phyloP scores from a whole-genome alignment of 345 rosid genomes.

The Brassica juncea region DNA sequence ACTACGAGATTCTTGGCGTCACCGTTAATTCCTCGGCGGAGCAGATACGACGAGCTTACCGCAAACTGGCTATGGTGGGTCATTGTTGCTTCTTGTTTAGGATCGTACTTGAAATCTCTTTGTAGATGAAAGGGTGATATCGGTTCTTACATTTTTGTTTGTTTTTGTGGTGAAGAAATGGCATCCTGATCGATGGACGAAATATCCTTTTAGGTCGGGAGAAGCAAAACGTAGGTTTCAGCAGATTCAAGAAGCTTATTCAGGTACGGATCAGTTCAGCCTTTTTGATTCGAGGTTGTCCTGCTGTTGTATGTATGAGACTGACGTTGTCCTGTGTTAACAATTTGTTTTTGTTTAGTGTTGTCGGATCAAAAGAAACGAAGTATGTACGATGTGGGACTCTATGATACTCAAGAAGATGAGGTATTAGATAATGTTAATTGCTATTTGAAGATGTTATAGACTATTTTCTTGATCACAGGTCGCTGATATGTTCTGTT shows the following conservation, averaged over 20 bases:
- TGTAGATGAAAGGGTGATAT: not conserved
- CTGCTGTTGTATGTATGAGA: not conserved
- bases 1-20: conserved; percentile 76
- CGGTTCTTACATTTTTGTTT: not conserved
- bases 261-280: conserved; percentile 50
- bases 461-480: not conserved
- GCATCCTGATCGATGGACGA: conserved; percentile 86
- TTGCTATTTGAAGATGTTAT: not conserved
- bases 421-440: conserved; percentile 20
- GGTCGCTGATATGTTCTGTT: not conserved
- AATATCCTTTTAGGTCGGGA: conserved; percentile 52
- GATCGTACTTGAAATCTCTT: not conserved
- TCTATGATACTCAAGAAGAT: conserved; percentile 83
- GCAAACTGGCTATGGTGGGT: conserved; percentile 82
- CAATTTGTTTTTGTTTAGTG: conserved; percentile 38
- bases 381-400: conserved; percentile 76
- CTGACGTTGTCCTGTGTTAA: conserved; percentile 35
- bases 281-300: not conserved
- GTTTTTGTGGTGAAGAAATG: conserved; percentile 53
- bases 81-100: not conserved
- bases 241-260: conserved; percentile 93
- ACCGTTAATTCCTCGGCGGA: conserved; percentile 73
- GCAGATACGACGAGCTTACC: conserved; percentile 78
- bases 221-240: conserved; percentile 88
- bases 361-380: conserved; percentile 72